Evolutionary conservation across 257 asterid species (phyloP).

Genomic region (Jacaranda mimosifolia): DNA sequence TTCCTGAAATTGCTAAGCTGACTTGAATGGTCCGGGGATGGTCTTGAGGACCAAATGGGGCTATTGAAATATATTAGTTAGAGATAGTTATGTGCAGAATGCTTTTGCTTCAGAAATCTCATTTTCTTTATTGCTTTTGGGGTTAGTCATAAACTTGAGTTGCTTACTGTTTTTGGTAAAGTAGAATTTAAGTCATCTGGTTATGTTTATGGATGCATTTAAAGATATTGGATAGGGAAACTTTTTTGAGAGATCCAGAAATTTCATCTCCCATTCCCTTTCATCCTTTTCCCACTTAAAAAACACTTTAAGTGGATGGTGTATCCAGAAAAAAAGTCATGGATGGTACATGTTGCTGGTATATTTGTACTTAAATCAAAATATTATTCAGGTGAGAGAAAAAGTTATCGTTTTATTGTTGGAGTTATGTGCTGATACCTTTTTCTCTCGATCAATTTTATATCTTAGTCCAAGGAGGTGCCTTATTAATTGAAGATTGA

Average conservation of each 20-base stretch:
- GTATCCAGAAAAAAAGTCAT: neutral
- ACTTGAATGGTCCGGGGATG: neutral
- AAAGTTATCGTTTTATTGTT: constrained; percentile 10
- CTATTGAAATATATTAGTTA: neutral
- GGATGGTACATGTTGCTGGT: constrained; percentile 14
- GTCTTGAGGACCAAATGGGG: constrained; percentile 19
- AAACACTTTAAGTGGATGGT: too few species aligned
- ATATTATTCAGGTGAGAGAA: neutral
- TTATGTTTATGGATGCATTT: neutral
- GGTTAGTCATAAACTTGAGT: neutral
- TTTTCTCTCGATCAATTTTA: neutral
- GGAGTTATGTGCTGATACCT: neutral
- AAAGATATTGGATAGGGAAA: neutral
- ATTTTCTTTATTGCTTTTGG: constrained; percentile 1
- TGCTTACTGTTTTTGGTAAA: neutral
- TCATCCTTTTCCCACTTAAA: neutral
- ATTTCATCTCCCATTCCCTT: constrained; percentile 4
- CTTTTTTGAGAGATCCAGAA: constrained; percentile 3
- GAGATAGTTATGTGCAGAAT: constrained; percentile 15
- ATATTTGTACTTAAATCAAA: neutral
- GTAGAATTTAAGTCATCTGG: neutral
- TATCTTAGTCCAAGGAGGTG: neutral
- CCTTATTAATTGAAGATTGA: neutral
- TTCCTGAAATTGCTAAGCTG: constrained; percentile 15
- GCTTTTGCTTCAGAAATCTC: neutral